Conservation (phyloP, 2,329 filamentous ascomycete species). For the Dryadomyces sulphureus region DNA sequence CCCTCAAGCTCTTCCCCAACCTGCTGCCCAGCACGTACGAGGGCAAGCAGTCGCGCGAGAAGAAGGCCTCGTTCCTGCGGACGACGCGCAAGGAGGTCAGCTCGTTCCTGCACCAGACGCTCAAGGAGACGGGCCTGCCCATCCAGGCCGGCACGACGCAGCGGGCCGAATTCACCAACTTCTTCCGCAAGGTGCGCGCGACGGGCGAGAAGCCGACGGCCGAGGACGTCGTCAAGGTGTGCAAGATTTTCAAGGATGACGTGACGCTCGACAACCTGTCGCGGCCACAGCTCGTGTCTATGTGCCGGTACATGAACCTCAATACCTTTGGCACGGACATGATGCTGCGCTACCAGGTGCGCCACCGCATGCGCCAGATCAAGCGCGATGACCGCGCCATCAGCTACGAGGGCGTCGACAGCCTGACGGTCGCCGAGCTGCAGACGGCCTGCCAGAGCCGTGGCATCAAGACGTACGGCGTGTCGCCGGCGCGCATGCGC, state of each 20-base stretch:
- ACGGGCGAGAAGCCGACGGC: slow-evolving; percentile 81
- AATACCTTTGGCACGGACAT: slow-evolving; percentile 95
- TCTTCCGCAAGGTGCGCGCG: slow-evolving; percentile 89
- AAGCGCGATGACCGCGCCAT: slow-evolving; percentile 96
- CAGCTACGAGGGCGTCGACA: slow-evolving; percentile 83
- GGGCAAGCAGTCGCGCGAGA: slow-evolving; percentile 76
- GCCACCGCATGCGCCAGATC: slow-evolving; percentile 97
- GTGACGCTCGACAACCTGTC: slow-evolving; percentile 94
- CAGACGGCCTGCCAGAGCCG: slow-evolving; percentile 86
- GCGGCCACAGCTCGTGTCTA: slow-evolving; percentile 85
- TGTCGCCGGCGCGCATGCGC: slow-evolving; percentile 75
- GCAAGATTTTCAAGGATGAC: slow-evolving; percentile 98
- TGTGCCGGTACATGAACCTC: slow-evolving; percentile 97
- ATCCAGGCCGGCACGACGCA: slow-evolving; percentile 72
- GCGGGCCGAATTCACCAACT: slow-evolving; percentile 86
- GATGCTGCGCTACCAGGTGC: slow-evolving; percentile 93
- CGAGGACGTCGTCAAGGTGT: slow-evolving; percentile 93
- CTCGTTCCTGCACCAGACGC: slow-evolving; percentile 70
- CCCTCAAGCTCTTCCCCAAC: slow-evolving; percentile 91
- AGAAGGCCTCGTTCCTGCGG: slow-evolving; percentile 68
- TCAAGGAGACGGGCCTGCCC: slow-evolving; percentile 87
- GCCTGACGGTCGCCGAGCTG: slow-evolving; percentile 81
- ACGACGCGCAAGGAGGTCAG: slow-evolving; percentile 89
- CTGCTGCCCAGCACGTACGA: slow-evolving; percentile 96
- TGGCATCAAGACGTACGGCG: slow-evolving; percentile 81